Conservation (phyloP, 78 protist genomes). For the Acrasis kona region DNA sequence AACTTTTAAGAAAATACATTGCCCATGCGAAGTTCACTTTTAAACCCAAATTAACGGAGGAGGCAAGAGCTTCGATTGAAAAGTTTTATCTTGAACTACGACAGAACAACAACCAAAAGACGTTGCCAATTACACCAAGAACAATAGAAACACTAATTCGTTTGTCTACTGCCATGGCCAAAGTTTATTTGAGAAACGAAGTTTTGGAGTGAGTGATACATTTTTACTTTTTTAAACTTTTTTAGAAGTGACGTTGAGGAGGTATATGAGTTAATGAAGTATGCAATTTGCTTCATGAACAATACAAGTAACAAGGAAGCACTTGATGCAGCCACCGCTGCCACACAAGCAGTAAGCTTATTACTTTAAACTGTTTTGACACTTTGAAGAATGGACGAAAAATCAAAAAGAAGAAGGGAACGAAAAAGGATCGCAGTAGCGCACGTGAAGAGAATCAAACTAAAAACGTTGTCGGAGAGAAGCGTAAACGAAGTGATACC, state of each 20-base stretch:
- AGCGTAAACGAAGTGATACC: too few species aligned
- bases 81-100: background rate
- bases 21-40: background rate
- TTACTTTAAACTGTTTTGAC: too few species aligned
- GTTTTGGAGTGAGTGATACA: too few species aligned
- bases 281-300: background rate
- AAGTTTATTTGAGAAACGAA: conserved; percentile 46
- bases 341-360: too few species aligned
- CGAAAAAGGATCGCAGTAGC: too few species aligned
- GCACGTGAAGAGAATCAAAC: too few species aligned
- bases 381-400: too few species aligned
- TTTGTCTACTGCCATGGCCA: conserved; percentile 94
- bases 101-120: conserved; percentile 1
- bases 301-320: too few species aligned
- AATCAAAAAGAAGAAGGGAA: too few species aligned
- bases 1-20: background rate
- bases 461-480: too few species aligned
- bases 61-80: background rate
- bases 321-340: too few species aligned
- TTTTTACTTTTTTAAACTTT: too few species aligned
- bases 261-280: background rate
- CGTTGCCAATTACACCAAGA: conserved; percentile 89
- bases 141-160: conserved; percentile 95
- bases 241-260: conserved; percentile 27
- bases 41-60: conserved; percentile 9